Percentiles rank a stretch among this genome's conserved stretches.
Evolutionary conservation across 2,329 filamentous ascomycete species (phyloP).

Genomic region (Emmonsiellopsis sp.): DNA sequence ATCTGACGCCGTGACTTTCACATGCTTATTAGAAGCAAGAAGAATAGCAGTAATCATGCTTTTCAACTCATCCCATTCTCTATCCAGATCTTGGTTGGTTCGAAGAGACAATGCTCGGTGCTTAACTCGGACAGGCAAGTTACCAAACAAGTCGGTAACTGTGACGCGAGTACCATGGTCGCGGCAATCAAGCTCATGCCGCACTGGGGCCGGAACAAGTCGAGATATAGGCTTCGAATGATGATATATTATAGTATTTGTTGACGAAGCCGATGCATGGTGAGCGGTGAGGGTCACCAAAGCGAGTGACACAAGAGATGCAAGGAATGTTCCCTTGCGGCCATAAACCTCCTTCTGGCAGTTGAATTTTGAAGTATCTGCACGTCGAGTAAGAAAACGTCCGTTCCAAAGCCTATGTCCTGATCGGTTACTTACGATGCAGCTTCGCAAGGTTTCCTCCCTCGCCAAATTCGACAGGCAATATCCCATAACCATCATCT

Average conservation of each 20-base stretch:
- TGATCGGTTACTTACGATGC: slow-evolving; percentile 50
- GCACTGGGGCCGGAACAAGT: slow-evolving; percentile 49
- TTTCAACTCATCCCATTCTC: slow-evolving; percentile 57
- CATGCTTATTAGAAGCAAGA: slow-evolving; percentile 55
- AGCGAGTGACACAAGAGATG: slow-evolving; percentile 66
- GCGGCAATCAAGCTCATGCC: slow-evolving; percentile 47
- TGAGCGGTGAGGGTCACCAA: slow-evolving; percentile 68
- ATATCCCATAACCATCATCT: slow-evolving; percentile 75
- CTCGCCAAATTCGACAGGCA: slow-evolving; percentile 59
- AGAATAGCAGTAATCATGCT: slow-evolving; percentile 53
- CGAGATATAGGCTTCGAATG: slow-evolving; percentile 58
- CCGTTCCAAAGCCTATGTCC: neutral
- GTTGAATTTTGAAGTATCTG: slow-evolving; percentile 71
- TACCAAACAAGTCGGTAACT: slow-evolving; percentile 76
- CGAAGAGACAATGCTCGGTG: slow-evolving; percentile 53
- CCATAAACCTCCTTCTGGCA: slow-evolving; percentile 46
- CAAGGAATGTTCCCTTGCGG: slow-evolving; percentile 62
- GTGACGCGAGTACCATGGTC: slow-evolving; percentile 64
- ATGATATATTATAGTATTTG: slow-evolving; percentile 58
- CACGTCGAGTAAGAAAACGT: neutral
- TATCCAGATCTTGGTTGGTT: slow-evolving; percentile 44
- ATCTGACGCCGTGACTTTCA: slow-evolving; percentile 53
- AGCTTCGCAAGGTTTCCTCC: slow-evolving; percentile 62
- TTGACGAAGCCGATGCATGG: slow-evolving; percentile 41
- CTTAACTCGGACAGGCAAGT: slow-evolving; percentile 83